Evolutionary conservation across 1,284 basidiomycete species (phyloP).

Genomic region (Leccinum colubrinum): DNA sequence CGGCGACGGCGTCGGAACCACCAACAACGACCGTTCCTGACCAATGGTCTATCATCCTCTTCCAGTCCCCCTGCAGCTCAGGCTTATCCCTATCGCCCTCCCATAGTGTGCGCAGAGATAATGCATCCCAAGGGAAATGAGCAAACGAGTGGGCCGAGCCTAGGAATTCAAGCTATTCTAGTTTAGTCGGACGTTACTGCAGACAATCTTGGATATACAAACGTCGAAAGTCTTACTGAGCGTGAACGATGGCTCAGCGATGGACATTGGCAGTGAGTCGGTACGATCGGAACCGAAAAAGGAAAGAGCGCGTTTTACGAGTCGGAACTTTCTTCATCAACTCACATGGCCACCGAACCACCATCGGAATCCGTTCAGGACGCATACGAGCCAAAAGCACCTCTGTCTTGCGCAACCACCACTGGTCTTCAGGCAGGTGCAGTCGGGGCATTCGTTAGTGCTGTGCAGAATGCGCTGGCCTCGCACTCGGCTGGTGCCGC

Average conservation of each 20-base stretch:
- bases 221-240: conserved; percentile 31
- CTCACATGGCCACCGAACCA: conserved; percentile 35
- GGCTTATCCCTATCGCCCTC: conserved; percentile 36
- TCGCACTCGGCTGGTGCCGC: conserved; percentile 49
- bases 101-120: conserved; percentile 49
- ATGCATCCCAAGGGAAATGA: conserved; percentile 56
- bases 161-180: conserved; percentile 24
- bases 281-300: conserved; percentile 19
- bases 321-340: conserved; percentile 8
- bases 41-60: conserved; percentile 42
- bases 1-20: conserved; percentile 32
- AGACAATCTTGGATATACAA: conserved; percentile 13
- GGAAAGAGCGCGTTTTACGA: conserved; percentile 16
- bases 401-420: conserved; percentile 57
- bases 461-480: conserved; percentile 83
- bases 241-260: conserved; percentile 16
- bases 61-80: conserved; percentile 42
- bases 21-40: conserved; percentile 49
- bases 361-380: conserved; percentile 19
- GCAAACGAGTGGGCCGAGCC: conserved; percentile 37
- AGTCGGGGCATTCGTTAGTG: conserved; percentile 77
- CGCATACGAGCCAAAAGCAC: conserved; percentile 55
- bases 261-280: conserved; percentile 6
- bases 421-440: conserved; percentile 69
- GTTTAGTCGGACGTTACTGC: conserved; percentile 10